Conservation (phyloP, 2,329 filamentous ascomycete species). For the Monosporascus ibericus region DNA sequence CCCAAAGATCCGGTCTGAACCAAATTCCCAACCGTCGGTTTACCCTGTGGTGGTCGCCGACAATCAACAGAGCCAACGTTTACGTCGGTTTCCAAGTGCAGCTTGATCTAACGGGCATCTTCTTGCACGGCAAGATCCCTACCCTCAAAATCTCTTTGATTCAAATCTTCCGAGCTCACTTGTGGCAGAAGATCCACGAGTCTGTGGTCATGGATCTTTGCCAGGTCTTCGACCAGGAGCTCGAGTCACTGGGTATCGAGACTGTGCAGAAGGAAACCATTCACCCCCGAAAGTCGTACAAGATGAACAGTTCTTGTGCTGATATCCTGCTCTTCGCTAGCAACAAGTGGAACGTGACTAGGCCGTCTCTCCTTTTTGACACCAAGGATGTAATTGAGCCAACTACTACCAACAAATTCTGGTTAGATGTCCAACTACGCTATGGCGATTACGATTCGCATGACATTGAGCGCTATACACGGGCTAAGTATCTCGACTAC, state of each 20-base stretch:
- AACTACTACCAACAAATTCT: constrained; percentile 98
- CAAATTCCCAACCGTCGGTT: constrained; percentile 99
- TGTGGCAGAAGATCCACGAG: constrained; percentile 99
- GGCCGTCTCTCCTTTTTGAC: constrained; percentile 88
- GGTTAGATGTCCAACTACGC: constrained; percentile 92
- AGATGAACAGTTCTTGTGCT: constrained; percentile 99
- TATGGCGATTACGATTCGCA: constrained; percentile 99
- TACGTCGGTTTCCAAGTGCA: constrained; percentile 99
- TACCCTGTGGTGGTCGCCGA: constrained; percentile 94
- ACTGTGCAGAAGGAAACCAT: constrained; percentile 99
- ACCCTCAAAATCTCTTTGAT: constrained; percentile 97
- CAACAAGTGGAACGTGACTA: constrained; percentile 97
- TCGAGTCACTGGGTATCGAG: constrained; percentile 93
- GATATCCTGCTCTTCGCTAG: constrained; percentile 95
- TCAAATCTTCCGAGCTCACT: constrained; percentile 97
- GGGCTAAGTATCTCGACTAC: constrained; percentile 97
- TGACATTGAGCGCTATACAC: constrained; percentile 95
- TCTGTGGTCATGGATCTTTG: constrained; percentile 95
- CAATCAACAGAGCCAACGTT: constrained; percentile 92
- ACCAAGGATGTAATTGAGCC: constrained; percentile 93
- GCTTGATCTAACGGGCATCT: constrained; percentile 94
- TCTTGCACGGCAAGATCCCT: constrained; percentile 97
- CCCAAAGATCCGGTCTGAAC: constrained; percentile 91
- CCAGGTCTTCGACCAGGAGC: constrained; percentile 95
- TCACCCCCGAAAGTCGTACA: constrained; percentile 98